Evolutionary conservation across 2,329 filamentous ascomycete genomes (phyloP).

Genomic region (Curvularia sp.): DNA sequence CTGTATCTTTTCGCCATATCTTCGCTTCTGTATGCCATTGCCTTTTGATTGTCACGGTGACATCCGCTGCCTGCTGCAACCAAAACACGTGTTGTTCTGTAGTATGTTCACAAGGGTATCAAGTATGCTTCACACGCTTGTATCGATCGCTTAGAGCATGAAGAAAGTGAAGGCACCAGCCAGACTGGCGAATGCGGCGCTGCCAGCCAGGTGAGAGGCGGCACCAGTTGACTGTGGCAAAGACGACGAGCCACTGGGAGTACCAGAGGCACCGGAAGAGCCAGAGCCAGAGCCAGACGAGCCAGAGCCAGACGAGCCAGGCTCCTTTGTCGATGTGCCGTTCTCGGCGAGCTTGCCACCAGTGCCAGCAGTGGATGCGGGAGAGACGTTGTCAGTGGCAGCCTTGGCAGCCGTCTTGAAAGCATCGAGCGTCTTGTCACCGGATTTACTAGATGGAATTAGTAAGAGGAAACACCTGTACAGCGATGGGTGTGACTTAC

Average conservation of each 20-base stretch:
- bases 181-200: slow-evolving; percentile 37
- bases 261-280: not conserved
- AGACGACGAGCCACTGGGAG: not conserved
- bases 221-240: slow-evolving; percentile 33
- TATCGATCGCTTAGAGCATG: slow-evolving; percentile 34
- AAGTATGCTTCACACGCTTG: slow-evolving; percentile 12
- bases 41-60: not conserved
- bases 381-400: slow-evolving; percentile 33
- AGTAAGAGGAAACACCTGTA: slow-evolving; percentile 9
- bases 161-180: slow-evolving; percentile 42
- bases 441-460: slow-evolving; percentile 27
- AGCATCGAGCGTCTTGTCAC: slow-evolving; percentile 33
- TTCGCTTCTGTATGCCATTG: slow-evolving; percentile 7
- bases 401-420: slow-evolving; percentile 36
- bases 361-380: slow-evolving; percentile 33
- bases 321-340: slow-evolving; percentile 23
- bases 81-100: not conserved
- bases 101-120: slow-evolving; percentile 22
- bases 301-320: slow-evolving; percentile 7
- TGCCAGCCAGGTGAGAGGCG: slow-evolving; percentile 37
- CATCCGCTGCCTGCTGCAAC: slow-evolving; percentile 2
- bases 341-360: slow-evolving; percentile 38
- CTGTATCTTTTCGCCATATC: not conserved
- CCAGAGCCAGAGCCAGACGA: slow-evolving; percentile 25
- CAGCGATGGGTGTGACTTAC: slow-evolving; percentile 31